Evolutionary conservation across 352 stramenopile genomes (phyloP).

Genomic region (Phytophthora vignae): DNA sequence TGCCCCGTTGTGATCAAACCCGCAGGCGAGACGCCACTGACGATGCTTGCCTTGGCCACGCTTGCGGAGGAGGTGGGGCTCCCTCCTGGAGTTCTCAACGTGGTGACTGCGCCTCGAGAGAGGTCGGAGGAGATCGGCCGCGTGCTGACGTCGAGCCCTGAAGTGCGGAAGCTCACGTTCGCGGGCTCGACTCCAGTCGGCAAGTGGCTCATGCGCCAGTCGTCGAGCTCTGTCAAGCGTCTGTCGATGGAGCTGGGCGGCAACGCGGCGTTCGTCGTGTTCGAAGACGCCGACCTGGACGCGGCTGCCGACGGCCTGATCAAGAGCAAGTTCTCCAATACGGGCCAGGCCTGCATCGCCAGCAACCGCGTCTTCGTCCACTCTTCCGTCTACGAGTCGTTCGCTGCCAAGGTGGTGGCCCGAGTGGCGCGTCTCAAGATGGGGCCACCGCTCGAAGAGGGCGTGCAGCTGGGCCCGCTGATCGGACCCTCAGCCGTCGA

Average conservation of each 20-base stretch:
- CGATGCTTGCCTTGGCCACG: constrained; percentile 91
- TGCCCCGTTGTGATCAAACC: constrained; percentile 97
- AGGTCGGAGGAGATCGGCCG: constrained; percentile 76
- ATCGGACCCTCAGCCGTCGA: constrained; percentile 92
- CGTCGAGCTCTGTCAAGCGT: constrained; percentile 72
- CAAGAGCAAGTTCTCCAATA: constrained; percentile 85
- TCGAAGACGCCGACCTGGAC: constrained; percentile 85
- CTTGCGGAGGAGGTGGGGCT: constrained; percentile 89
- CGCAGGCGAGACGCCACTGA: constrained; percentile 96
- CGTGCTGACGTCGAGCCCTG: constrained; percentile 59
- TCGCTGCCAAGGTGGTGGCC: constrained; percentile 76
- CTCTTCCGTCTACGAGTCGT: constrained; percentile 90
- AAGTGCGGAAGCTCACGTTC: constrained; percentile 91
- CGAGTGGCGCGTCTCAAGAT: constrained; percentile 82
- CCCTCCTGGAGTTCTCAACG: constrained; percentile 88
- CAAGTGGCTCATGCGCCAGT: constrained; percentile 75
- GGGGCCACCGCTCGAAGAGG: constrained; percentile 79
- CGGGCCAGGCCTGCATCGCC: constrained; percentile 84
- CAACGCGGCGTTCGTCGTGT: constrained; percentile 93
- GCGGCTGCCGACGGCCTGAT: constrained; percentile 81
- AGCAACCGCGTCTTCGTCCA: constrained; percentile 95
- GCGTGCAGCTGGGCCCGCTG: constrained; percentile 91
- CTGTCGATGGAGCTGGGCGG: constrained; percentile 88
- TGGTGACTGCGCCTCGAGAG: constrained; percentile 70
- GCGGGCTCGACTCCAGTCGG: constrained; percentile 85